Conservation (phyloP, 495 filamentous ascomycete species). For the Aspergillus panamensis region DNA sequence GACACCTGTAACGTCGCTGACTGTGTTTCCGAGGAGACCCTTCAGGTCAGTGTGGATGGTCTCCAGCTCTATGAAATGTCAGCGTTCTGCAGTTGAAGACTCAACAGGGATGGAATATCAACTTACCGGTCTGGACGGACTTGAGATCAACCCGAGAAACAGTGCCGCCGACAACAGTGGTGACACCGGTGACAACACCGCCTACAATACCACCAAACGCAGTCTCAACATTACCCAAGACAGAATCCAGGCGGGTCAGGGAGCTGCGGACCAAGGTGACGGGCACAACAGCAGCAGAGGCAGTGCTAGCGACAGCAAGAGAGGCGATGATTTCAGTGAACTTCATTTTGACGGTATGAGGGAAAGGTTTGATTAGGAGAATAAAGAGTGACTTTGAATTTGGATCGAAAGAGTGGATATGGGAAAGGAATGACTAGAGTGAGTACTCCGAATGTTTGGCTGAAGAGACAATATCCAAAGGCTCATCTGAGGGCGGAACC, state of each 20-base stretch:
- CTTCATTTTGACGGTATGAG: constrained; percentile 35
- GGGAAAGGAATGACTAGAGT: constrained; percentile 24
- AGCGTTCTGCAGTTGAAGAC: neutral
- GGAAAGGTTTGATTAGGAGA: neutral
- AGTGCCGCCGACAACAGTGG: neutral
- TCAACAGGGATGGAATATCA: neutral
- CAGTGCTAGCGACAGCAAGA: constrained; percentile 26
- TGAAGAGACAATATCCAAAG: constrained; percentile 1
- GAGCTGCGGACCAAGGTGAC: constrained; percentile 11
- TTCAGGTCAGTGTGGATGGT: constrained; percentile 4
- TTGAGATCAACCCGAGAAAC: constrained; percentile 1
- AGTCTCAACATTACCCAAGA: constrained; percentile 15
- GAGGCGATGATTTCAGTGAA: constrained; percentile 35
- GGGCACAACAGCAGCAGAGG: constrained; percentile 25
- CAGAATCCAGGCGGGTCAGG: constrained; percentile 10
- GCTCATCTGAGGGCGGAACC: neutral
- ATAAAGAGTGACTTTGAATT: constrained; percentile 3
- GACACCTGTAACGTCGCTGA: neutral
- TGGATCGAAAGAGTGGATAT: constrained; percentile 25
- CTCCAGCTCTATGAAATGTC: constrained; percentile 3
- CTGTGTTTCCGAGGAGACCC: neutral
- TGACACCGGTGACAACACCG: neutral
- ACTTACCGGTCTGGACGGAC: constrained; percentile 14
- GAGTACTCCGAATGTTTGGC: constrained; percentile 22
- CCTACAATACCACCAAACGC: constrained; percentile 8